Base-by-base conservation (phyloP, 2,329 filamentous ascomycete species). In the Pleomassaria siparia region DNA sequence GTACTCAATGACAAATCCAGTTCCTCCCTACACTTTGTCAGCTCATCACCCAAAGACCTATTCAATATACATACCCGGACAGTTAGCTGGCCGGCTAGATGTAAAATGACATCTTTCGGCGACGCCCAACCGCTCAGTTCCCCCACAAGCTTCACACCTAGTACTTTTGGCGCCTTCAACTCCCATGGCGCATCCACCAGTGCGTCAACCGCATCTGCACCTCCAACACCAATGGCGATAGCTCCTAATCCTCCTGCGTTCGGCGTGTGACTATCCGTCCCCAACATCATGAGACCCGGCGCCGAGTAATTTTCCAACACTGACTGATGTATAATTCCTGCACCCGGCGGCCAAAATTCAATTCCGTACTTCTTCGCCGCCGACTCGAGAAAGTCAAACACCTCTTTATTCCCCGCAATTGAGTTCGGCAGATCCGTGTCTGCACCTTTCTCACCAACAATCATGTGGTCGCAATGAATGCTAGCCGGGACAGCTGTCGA, bases 401-500 rank as follows among this genome's bases (percentile, higher is more conserved):
- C 91, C 78, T 99, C 94, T 71, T 91, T 91, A 74, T 99, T 99
- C 39, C 88, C 87, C 72, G 86, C 80, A 53, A 99, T 95, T 33
- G 91, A 94, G 25, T 86, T 83, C 22, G 87, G 83, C 53, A 99
- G 75, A 74, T 99, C 94, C 20, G 84, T 82, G 62, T 92, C 86
- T 28, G 92, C 94, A 49, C 94, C 94, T 68, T 86, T 88, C 74
- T 95, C 87, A 47, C 92, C 94, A 24, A 97, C 92, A 74, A 99
- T 97, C 85, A 99, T 86, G 73, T 99, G 94, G 76, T 99, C 94
- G 74, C 94, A 99, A 77, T 99, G 94, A 60, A 97, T 96, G 71
- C 91, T 96, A 40, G 94, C 92, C 10, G 94, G 94, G 41, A 99
- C 92, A 9, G 91, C 91, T 2, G 94, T 96, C 50, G 84, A 84